A percentile compares a stretch with the other conserved stretches of the same genome.
Conservation (phyloP, 345 rosid genomes). For the Durio zibethinus region DNA sequence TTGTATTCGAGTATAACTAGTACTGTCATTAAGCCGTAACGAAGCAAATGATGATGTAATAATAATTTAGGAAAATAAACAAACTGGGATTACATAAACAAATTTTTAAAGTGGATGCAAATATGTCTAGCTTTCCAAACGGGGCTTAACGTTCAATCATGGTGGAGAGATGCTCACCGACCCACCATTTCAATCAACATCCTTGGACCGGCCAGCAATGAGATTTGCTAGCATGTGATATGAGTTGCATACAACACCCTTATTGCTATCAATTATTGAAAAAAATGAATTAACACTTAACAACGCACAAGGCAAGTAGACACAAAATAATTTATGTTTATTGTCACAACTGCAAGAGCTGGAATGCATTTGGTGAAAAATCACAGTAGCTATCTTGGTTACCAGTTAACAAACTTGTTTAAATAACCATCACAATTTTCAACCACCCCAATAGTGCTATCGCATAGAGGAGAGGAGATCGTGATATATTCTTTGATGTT, state of each 20-base stretch:
- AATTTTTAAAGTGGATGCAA: neutral
- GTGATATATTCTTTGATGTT: too few relatives aligned
- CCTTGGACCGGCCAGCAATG: neutral
- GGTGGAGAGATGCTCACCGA: neutral
- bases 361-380: constrained; percentile 8
- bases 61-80: too few relatives aligned
- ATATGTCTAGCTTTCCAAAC: neutral
- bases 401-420: neutral
- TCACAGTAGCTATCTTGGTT: neutral
- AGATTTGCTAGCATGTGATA: constrained; percentile 3
- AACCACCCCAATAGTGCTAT: neutral
- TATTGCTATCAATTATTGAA: neutral
- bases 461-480: too few relatives aligned
- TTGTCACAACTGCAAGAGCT: neutral
- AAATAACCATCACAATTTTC: neutral
- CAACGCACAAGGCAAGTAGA: neutral
- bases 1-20: too few relatives aligned
- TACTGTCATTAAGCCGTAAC: too few relatives aligned
- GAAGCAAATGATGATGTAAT: too few relatives aligned
- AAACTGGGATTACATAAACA: neutral
- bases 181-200: constrained; percentile 11
- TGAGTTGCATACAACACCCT: neutral
- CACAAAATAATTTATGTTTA: neutral
- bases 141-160: neutral
- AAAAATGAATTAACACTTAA: neutral